Percentiles rank a stretch among this genome's conserved stretches.
Evolutionary conservation across 73 alveolate species (phyloP).

Genomic region (Stentor coeruleus): DNA sequence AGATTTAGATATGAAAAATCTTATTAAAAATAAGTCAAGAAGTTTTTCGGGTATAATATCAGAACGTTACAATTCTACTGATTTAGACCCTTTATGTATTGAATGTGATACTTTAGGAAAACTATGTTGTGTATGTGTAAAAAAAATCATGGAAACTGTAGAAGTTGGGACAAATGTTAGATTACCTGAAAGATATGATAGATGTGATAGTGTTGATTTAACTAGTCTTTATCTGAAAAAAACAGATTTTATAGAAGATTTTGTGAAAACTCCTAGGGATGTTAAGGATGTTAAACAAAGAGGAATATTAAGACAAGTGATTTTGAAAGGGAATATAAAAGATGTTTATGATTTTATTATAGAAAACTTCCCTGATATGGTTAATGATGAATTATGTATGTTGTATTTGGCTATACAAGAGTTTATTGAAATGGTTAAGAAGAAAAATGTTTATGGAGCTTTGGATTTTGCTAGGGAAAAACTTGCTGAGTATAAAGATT

Average conservation of each 20-base stretch:
- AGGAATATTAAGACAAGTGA: neutral
- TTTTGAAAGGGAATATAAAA: neutral
- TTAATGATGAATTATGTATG: neutral
- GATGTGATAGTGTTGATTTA: neutral
- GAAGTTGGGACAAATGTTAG: neutral
- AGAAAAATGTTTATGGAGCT: neutral
- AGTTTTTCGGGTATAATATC: conserved; percentile 16
- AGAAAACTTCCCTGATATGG: neutral
- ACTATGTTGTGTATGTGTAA: neutral
- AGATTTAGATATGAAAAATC: neutral
- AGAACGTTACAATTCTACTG: neutral
- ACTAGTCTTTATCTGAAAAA: neutral
- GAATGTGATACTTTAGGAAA: neutral
- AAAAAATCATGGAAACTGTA: conserved; percentile 11
- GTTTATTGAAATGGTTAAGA: conserved; percentile 11
- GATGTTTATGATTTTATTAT: neutral
- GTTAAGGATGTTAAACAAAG: neutral
- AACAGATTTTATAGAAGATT: neutral
- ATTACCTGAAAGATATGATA: neutral
- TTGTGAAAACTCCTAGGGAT: neutral
- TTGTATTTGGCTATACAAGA: neutral
- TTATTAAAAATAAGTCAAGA: neutral
- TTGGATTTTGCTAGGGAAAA: neutral
- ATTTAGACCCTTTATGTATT: conserved; percentile 9
- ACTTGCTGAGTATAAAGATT: neutral